A percentile compares a stretch with the other conserved stretches of the same genome.
These are phyloP conservation scores for Areca catechu DNA, from an alignment of 176 grass and related monocot species.

Conservation along the genomic window DNA sequence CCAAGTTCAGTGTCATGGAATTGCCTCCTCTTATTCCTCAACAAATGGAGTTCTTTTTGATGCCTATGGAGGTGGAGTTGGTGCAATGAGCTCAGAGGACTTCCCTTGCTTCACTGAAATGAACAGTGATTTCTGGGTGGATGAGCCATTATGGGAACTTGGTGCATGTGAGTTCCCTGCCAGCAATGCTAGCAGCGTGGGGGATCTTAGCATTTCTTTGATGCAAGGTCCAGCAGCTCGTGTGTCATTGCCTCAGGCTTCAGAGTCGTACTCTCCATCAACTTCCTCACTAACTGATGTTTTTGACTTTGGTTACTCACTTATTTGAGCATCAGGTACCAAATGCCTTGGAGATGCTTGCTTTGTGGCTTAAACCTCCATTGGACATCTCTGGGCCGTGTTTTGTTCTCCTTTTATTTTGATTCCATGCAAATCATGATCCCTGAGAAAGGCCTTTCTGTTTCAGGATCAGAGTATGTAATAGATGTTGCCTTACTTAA, in stretches of 20 bases:
- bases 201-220: too few species aligned
- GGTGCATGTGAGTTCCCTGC: neutral
- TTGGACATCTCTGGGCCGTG: too few species aligned
- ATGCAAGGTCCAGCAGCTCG: neutral
- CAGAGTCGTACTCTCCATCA: neutral
- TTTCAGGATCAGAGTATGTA: too few species aligned
- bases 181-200: neutral
- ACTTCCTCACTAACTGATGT: neutral
- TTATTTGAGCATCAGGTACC: neutral
- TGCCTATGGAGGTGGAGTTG: neutral
- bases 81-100: neutral
- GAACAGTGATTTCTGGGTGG: conserved; percentile 11
- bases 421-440: too few species aligned
- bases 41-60: neutral
- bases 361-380: too few species aligned
- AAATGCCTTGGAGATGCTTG: neutral
- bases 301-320: conserved; percentile 4
- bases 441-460: too few species aligned
- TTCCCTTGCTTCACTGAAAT: neutral
- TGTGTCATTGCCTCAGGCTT: neutral
- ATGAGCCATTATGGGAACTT: conserved; percentile 15
- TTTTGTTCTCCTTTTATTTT: too few species aligned
- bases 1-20: neutral
- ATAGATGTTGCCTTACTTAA: too few species aligned
- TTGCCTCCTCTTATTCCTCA: neutral